These are phyloP conservation scores for Umbelopsis sp. DNA, from an alignment of 192 early-diverging fungal genomes.

Conservation along the genomic window DNA sequence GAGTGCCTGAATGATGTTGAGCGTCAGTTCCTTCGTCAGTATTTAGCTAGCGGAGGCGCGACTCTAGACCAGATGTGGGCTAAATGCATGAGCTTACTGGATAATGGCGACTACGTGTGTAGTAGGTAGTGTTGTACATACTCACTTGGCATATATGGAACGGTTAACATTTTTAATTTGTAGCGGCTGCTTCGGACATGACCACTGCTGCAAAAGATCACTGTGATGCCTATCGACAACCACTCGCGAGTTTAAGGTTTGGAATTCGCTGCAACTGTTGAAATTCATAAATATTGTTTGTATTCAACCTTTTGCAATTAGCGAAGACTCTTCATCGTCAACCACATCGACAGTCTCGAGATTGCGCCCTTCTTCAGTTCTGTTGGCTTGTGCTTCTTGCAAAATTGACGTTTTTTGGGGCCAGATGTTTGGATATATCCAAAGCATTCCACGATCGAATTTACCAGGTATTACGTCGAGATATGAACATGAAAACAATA, in stretches of 20 bases:
- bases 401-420: slow-evolving; percentile 10
- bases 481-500: not conserved
- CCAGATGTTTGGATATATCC: not conserved
- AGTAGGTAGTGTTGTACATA: not conserved
- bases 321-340: not conserved
- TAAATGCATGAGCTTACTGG: slow-evolving; percentile 3
- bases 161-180: not conserved
- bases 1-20: slow-evolving; percentile 8
- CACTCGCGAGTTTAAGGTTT: not conserved
- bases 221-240: not conserved
- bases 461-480: not conserved
- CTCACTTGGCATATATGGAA: not conserved
- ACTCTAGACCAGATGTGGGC: not conserved
- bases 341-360: not conserved
- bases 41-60: not conserved
- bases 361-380: not conserved
- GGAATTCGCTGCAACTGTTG: not conserved
- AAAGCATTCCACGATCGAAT: not conserved
- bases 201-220: not conserved
- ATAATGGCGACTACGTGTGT: not conserved
- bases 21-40: slow-evolving; percentile 4
- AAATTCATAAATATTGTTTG: too few species aligned
- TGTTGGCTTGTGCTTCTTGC: not conserved
- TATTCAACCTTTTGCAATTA: not conserved
- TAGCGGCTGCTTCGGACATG: slow-evolving; percentile 2